Percentiles rank a stretch among this genome's conserved stretches.
Evolutionary conservation across 2,329 filamentous ascomycete genomes (phyloP).

Genomic region (Clarireedia hainanense): DNA sequence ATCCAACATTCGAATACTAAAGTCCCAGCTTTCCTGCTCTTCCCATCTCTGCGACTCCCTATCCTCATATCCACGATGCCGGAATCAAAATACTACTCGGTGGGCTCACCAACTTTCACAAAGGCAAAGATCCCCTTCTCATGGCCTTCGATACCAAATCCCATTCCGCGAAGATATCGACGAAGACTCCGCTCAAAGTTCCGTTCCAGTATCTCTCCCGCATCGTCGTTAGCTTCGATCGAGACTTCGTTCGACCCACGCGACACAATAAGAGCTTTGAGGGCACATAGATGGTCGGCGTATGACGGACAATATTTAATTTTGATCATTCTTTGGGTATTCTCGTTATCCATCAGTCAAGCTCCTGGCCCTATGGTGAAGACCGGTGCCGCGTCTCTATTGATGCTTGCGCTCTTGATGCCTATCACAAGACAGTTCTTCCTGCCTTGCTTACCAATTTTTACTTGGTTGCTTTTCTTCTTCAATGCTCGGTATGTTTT

Average conservation of each 20-base stretch:
- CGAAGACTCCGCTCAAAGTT: slow-evolving; percentile 62
- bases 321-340: slow-evolving; percentile 66
- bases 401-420: slow-evolving; percentile 65
- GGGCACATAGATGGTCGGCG: slow-evolving; percentile 69
- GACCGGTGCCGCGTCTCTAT: slow-evolving; percentile 58
- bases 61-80: slow-evolving; percentile 14
- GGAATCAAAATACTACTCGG: slow-evolving; percentile 20
- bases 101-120: slow-evolving; percentile 22
- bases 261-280: slow-evolving; percentile 69
- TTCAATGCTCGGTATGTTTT: slow-evolving; percentile 61
- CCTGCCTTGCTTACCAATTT: slow-evolving; percentile 76
- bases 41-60: background rate
- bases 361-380: slow-evolving; percentile 71
- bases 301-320: slow-evolving; percentile 83
- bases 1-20: background rate
- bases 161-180: slow-evolving; percentile 57
- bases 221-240: slow-evolving; percentile 66
- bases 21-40: background rate
- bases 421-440: slow-evolving; percentile 88
- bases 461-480: slow-evolving; percentile 84
- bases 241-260: slow-evolving; percentile 76
- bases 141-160: slow-evolving; percentile 39
- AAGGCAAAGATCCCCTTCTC: slow-evolving; percentile 35
- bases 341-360: slow-evolving; percentile 76
- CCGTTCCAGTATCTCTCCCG: slow-evolving; percentile 56